Evolutionary conservation across 345 rosid genomes (phyloP), one percentile per base, ranked within the genome.

Genomic region (Bruguiera gymnorhiza): DNA sequence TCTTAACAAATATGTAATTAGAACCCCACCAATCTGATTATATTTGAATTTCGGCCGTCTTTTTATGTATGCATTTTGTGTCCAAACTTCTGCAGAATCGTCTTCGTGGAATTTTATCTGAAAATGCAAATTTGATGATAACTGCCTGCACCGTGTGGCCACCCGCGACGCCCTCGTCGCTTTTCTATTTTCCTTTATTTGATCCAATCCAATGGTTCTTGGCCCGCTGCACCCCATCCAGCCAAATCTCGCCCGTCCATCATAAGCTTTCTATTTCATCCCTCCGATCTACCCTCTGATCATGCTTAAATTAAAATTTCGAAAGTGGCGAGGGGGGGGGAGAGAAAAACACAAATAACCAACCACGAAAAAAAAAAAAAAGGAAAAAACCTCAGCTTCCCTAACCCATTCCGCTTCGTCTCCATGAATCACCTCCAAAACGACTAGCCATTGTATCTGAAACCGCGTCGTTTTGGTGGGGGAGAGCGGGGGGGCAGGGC

Each of bases 321-420:
- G 79, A 84, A 80, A 69, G 56, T 52, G 67, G 78, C 55, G 77
- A 76, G 81, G 78, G 80, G 73, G 75, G 73, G 75, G 46, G 63
- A 48, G 18, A 79, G 63, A 60, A 63, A 32, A 43, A 26, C 30
- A 66, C 52, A 55, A 32, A 27, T 34, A 1, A 23, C 24, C 15
- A 21, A 24, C 24, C 24, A 24, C 1, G 9, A 52, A 34, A 16
- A 23, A 20, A 26, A 52, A 34, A 20, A 31, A 50, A 10, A 10
- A 55, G 1, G 1, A 6, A 34, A 66, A 39, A 23, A 62, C 54
- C 21, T 24, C 29, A 4, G 55, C 54, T 24, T 6, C 36, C 1
- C 8, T 34, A 34, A 34, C 6, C 8, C 36, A 6, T 34, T 34
- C 7, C 7, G 7, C 36, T 1, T 6, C 36, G 6, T 34, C 36